Evolutionary conservation across 1,284 basidiomycete genomes (phyloP).

Genomic region (Rhodotorula sp.): DNA sequence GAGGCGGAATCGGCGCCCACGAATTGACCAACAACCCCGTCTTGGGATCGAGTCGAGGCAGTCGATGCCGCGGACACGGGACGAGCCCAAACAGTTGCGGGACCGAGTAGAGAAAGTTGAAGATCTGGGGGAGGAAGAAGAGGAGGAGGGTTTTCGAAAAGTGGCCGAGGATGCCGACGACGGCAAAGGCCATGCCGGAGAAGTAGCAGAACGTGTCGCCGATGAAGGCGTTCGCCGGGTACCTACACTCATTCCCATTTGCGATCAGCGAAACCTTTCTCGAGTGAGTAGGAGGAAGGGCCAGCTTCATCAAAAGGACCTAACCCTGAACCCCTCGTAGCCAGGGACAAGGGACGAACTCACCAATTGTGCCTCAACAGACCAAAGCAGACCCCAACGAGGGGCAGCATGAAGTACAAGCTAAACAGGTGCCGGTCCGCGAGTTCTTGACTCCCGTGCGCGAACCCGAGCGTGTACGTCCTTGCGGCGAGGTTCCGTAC

Average conservation of each 20-base stretch:
- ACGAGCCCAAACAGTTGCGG: conserved; percentile 94
- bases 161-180: conserved; percentile 93
- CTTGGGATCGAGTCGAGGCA: conserved; percentile 74
- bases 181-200: conserved; percentile 94
- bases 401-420: conserved; percentile 91
- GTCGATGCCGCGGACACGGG: conserved; percentile 87
- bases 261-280: not conserved
- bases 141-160: conserved; percentile 95
- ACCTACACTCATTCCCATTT: conserved; percentile 60
- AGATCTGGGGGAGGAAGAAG: conserved; percentile 96
- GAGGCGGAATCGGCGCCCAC: conserved; percentile 60
- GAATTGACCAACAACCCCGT: conserved; percentile 75
- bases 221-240: conserved; percentile 89
- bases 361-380: conserved; percentile 94
- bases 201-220: conserved; percentile 99
- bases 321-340: not conserved
- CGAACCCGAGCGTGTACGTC: conserved; percentile 31
- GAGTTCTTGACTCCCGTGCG: conserved; percentile 58
- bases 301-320: not conserved
- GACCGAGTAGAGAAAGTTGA: conserved; percentile 93
- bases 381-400: conserved; percentile 83
- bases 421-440: conserved; percentile 92
- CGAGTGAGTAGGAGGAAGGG: not conserved
- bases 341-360: not conserved
- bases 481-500: not conserved